Base-by-base conservation (phyloP, 1,284 basidiomycete species). In the Boletus semigastroideus region DNA sequence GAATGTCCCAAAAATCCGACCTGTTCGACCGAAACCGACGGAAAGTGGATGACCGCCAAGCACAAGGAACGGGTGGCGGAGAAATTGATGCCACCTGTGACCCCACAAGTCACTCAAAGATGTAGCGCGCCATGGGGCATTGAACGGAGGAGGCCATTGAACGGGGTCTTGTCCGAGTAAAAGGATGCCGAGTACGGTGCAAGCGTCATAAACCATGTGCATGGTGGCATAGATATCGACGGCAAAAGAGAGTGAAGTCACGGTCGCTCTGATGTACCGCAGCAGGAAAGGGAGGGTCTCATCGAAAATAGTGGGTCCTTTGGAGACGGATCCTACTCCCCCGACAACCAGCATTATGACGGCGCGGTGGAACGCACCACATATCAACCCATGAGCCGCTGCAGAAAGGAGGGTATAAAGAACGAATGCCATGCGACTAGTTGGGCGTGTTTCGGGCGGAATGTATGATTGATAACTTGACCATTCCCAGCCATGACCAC, bases 401-500 rank as follows among this genome's bases (percentile, higher is more conserved):
- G 72, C 55, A 17, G 72, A 74, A 16, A 58, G 20, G 17, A 71
- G 34, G 4, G 71, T 73, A 27, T 65, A 60, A 9, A 68, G 42
- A 9, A 72, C 49, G 61, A 82, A 85, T 17, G 59, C 56, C 3
- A 59, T 34, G n/a, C 59, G 68, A 37, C 74, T 55, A 6, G 65
- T 64, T 64, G 60, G 49, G n/a, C 77, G 74, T n/a, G 69, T 74
- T 58, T 79, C 74, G 11, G 52, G 58, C 1, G 80, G 75, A 34
- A 80, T 45, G 45, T 74, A 66, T 11, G 77, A 60, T 48, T 73
- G 69, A 25, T 25, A 40, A 28, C 64, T 57, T 2, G 61, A 64
- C 62, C 62, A 66, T 12, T 55, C 46, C 82, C 83, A 85, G n/a
- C 78, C 80, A 37, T 72, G 59, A 5, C 82, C 83, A n/a, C 83